Percentiles rank a stretch among this genome's conserved stretches.
Evolutionary conservation across 352 stramenopile genomes (phyloP).

Genomic region (Stramenopiles sp.): DNA sequence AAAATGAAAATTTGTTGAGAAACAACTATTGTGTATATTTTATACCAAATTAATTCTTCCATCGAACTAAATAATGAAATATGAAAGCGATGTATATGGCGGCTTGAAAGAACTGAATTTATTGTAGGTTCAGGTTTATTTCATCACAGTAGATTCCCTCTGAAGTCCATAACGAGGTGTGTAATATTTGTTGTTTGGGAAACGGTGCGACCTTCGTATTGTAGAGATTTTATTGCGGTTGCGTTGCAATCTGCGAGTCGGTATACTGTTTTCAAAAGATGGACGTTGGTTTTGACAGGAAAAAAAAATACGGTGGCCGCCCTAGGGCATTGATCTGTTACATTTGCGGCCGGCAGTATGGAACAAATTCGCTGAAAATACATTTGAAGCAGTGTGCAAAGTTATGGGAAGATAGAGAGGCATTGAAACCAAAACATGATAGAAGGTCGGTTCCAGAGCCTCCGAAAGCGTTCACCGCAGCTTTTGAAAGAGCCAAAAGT

Average conservation of each 20-base stretch:
- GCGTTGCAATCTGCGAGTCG: too few species aligned
- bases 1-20: not conserved
- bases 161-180: not conserved
- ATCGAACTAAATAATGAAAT: not conserved
- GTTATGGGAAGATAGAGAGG: constrained; percentile 14
- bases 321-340: constrained; percentile 20
- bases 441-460: constrained; percentile 16
- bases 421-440: constrained; percentile 16
- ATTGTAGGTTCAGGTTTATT: not conserved
- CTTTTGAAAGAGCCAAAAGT: not conserved
- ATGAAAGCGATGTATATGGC: not conserved
- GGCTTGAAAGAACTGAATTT: not conserved
- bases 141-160: not conserved
- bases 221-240: too few species aligned
- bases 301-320: not conserved
- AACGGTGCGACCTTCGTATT: not conserved
- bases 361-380: constrained; percentile 16
- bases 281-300: not conserved
- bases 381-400: constrained; percentile 21
- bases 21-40: not conserved
- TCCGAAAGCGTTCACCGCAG: not conserved
- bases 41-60: not conserved
- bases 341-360: constrained; percentile 22
- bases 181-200: not conserved
- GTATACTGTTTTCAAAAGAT: not conserved